A percentile compares a stretch with the other conserved stretches of the same genome.
Conservation (phyloP, 2,329 filamentous ascomycete species). For the Blastomyces silverae region DNA sequence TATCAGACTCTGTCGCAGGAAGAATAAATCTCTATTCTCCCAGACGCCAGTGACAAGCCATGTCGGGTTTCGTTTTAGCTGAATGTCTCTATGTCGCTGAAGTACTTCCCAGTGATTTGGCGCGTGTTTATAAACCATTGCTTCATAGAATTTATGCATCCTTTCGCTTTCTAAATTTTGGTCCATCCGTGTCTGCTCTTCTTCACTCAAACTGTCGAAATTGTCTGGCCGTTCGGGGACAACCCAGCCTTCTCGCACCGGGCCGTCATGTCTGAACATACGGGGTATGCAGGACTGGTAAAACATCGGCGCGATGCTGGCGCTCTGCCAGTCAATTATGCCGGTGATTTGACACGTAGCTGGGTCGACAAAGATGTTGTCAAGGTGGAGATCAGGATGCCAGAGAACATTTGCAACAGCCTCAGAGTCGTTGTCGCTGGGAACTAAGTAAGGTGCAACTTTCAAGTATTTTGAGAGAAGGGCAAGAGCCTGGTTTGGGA, state of each 20-base stretch:
- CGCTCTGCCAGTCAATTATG: constrained; percentile 27
- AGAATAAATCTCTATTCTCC: constrained; percentile 33
- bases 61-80: constrained; percentile 28
- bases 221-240: constrained; percentile 28
- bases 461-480: constrained; percentile 27
- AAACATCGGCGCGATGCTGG: constrained; percentile 19
- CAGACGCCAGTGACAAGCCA: constrained; percentile 30
- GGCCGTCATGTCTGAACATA: constrained; percentile 28
- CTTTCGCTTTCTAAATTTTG: constrained; percentile 30
- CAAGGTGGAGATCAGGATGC: constrained; percentile 27
- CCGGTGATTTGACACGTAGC: constrained; percentile 23
- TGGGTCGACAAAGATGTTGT: constrained; percentile 30
- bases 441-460: constrained; percentile 24
- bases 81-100: constrained; percentile 19
- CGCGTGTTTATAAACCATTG: constrained; percentile 28
- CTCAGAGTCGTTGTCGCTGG: constrained; percentile 17
- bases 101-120: constrained; percentile 29
- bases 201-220: constrained; percentile 25
- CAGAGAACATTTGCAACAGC: constrained; percentile 24
- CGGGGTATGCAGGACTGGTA: constrained; percentile 29
- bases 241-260: constrained; percentile 29
- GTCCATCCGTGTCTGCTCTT: constrained; percentile 27
- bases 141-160: constrained; percentile 34
- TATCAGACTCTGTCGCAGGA: constrained; percentile 30
- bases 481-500: constrained; percentile 23